Evolutionary conservation across 2,329 filamentous ascomycete species (phyloP).

Genomic region (Penicillium thymicola): DNA sequence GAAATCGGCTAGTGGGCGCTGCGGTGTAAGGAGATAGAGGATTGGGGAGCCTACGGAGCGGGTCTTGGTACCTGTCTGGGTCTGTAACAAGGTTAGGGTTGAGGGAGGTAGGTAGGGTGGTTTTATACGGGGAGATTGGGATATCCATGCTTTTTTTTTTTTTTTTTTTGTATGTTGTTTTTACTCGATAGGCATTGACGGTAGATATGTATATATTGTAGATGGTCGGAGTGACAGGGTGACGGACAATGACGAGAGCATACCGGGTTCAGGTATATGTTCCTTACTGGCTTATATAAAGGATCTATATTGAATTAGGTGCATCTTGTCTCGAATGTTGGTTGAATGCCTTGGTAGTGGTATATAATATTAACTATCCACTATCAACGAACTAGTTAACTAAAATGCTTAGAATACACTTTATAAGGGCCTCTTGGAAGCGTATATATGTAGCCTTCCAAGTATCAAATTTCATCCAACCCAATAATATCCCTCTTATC

Average conservation of each 20-base stretch:
- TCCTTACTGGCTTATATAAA: background rate
- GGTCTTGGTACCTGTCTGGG: background rate
- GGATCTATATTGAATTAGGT: background rate
- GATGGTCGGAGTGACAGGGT: background rate
- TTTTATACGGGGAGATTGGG: too few relatives aligned
- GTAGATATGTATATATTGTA: background rate
- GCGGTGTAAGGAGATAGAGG: conserved; percentile 61
- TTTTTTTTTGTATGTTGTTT: background rate
- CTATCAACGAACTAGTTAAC: too few relatives aligned
- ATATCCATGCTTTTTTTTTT: too few relatives aligned
- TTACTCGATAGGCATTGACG: background rate
- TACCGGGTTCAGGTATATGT: background rate
- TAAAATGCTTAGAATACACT: too few relatives aligned
- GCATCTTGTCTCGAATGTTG: background rate
- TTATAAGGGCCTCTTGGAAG: too few relatives aligned
- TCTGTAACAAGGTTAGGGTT: too few relatives aligned
- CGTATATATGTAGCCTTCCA: background rate
- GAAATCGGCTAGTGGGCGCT: conserved; percentile 48
- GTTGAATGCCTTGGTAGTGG: background rate
- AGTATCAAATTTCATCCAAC: background rate
- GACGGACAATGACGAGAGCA: background rate
- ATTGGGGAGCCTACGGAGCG: conserved; percentile 61
- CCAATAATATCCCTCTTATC: too few relatives aligned
- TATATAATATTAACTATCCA: too few relatives aligned
- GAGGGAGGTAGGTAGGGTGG: too few relatives aligned